Evolutionary conservation across 2,329 filamentous ascomycete genomes (phyloP), one percentile per base, ranked within the genome.

Genomic region (Diaporthe humulicola): DNA sequence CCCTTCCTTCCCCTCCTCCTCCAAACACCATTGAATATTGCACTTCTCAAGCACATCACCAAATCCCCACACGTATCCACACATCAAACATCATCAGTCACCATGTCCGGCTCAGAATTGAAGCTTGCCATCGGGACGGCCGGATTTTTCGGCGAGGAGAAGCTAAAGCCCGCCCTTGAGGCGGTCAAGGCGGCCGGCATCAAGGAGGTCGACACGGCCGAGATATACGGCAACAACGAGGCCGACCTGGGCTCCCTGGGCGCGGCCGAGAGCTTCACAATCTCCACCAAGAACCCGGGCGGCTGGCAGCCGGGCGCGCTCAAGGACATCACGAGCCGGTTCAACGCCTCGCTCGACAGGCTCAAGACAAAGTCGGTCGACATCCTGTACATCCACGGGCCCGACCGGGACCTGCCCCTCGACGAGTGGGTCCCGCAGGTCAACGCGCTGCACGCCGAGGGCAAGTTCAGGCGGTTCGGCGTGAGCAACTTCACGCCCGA

Each of bases 401-500:
- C 71, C 10, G 71, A 73, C 71, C 9, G 52, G 1, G 77, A 84
- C 30, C 83, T 83, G 78, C 86, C 84, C 70, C 83, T 87, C n/a
- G 86, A 88, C 76, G 82, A 70, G 9, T 73, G 71, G 71, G 71
- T 82, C 6, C 87, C 86, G 0, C 88, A 89, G 76, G 87, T 92
- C 58, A 88, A 95, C 80, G 88, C 93, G 79, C 80, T 95, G 66
- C 91, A 94, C 83, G 90, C 91, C 79, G 87, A 77, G 52, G 93
- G 93, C 17, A 93, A 93, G 78, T 95, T 95, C 79, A 88, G 91
- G 14, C 87, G 90, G 70, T 82, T 95, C 3, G 93, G 92, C 0
- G 80, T 95, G 42, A 91, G 88, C 75, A 95, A 95, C 81, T 95
- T 89, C 79, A 91, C 92, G 0, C 89, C 93, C 0, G 94, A 92